Evolutionary conservation across 768 basidiomycete species (phyloP).

Genomic region (Pholiota molesta): DNA sequence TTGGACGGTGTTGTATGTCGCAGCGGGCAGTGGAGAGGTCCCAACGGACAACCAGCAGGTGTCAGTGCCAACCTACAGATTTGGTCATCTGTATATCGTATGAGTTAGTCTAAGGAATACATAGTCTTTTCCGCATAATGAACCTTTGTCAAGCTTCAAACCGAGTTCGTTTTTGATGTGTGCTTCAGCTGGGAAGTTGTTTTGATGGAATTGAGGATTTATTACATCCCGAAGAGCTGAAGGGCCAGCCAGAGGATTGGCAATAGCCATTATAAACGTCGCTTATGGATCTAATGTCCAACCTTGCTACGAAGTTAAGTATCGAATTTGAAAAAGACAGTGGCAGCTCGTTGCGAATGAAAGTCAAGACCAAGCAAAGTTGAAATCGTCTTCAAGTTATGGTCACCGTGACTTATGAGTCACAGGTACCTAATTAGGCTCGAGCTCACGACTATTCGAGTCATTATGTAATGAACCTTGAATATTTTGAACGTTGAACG

Average conservation of each 20-base stretch:
- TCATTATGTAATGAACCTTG: too few species aligned
- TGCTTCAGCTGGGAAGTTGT: conserved; percentile 80
- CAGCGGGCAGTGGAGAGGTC: conserved; percentile 88
- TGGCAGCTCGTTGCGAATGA: too few species aligned
- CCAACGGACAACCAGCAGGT: conserved; percentile 85
- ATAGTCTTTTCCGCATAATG: conserved; percentile 17
- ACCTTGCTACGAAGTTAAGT: neutral
- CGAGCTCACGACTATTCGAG: too few species aligned
- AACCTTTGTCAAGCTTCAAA: conserved; percentile 92
- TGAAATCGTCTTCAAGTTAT: too few species aligned
- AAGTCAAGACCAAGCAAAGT: too few species aligned
- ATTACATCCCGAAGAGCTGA: conserved; percentile 71
- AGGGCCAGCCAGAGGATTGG: conserved; percentile 58
- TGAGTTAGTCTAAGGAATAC: neutral
- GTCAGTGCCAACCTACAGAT: conserved; percentile 88
- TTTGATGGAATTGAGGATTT: conserved; percentile 92
- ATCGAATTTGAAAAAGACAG: too few species aligned
- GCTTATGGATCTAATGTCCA: neutral
- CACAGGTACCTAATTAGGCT: too few species aligned
- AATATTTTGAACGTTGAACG: too few species aligned
- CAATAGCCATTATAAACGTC: conserved; percentile 34
- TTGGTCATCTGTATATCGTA: conserved; percentile 73
- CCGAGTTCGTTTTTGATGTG: conserved; percentile 83
- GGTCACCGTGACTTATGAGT: too few species aligned
- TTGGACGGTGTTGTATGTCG: conserved; percentile 89